These are phyloP conservation scores for Kwoniella pini DNA, from an alignment of 768 basidiomycete genomes.

Conservation along the genomic window DNA sequence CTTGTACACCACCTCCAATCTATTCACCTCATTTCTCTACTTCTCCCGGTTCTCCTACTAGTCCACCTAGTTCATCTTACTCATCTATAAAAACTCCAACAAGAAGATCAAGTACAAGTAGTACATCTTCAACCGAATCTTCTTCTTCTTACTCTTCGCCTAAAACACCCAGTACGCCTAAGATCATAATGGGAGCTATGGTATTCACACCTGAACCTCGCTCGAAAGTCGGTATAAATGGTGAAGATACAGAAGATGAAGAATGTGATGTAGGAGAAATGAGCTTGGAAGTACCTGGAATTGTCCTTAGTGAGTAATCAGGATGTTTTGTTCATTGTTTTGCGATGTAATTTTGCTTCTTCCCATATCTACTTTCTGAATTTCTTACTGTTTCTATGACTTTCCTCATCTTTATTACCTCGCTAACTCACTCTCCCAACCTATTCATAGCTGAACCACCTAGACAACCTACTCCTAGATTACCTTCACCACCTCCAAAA, in stretches of 20 bases:
- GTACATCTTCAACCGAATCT: background rate
- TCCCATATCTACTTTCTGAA: too few relatives aligned
- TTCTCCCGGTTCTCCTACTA: slow-evolving; percentile 4
- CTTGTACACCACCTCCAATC: slow-evolving; percentile 19
- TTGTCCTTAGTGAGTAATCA: slow-evolving; percentile 25
- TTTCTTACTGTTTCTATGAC: too few relatives aligned
- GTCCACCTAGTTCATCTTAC: background rate
- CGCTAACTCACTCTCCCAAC: too few relatives aligned
- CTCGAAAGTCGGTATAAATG: background rate
- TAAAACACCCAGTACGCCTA: slow-evolving; percentile 13
- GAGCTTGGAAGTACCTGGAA: slow-evolving; percentile 20
- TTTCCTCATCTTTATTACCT: too few relatives aligned
- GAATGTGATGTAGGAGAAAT: slow-evolving; percentile 5
- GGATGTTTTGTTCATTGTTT: too few relatives aligned
- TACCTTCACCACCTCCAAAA: slow-evolving; percentile 18
- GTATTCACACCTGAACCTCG: slow-evolving; percentile 8
- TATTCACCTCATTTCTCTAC: slow-evolving; percentile 9
- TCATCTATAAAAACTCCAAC: background rate
- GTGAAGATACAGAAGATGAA: background rate
- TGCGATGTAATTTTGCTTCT: too few relatives aligned
- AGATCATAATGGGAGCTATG: slow-evolving; percentile 23
- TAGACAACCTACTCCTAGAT: slow-evolving; percentile 8
- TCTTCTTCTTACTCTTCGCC: background rate
- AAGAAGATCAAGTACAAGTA: slow-evolving; percentile 4
- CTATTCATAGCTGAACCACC: slow-evolving; percentile 24